A percentile compares a stretch with the other conserved stretches of the same genome.
Evolutionary conservation across 805 yeast species (phyloP).

Genomic region (Komagataella ulmi): DNA sequence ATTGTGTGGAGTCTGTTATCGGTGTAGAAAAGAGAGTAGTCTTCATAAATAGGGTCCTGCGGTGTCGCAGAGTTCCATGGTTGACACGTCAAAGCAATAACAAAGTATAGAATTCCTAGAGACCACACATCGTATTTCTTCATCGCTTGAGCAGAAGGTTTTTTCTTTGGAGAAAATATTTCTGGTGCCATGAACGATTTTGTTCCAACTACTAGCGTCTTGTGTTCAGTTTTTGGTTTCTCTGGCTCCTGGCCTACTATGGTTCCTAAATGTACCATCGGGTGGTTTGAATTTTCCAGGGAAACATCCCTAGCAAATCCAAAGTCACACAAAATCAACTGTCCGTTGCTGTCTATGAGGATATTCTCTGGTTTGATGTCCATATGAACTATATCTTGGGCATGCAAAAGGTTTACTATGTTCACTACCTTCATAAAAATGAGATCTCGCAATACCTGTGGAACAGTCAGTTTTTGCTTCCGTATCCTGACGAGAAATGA

Average conservation of each 20-base stretch:
- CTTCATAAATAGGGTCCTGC: constrained; percentile 9
- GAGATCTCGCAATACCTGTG: constrained; percentile 25
- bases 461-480: constrained; percentile 16
- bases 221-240: constrained; percentile 5
- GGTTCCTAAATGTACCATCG: constrained; percentile 2
- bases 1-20: not conserved
- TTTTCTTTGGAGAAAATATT: constrained; percentile 15
- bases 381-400: constrained; percentile 28
- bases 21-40: constrained; percentile 2
- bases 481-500: constrained; percentile 27
- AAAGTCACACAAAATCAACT: constrained; percentile 33
- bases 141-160: constrained; percentile 5
- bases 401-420: constrained; percentile 32
- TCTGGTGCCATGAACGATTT: constrained; percentile 44
- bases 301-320: constrained; percentile 31
- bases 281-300: constrained; percentile 6
- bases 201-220: constrained; percentile 29
- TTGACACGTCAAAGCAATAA: constrained; percentile 25
- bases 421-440: constrained; percentile 38
- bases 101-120: constrained; percentile 34
- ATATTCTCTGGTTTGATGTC: constrained; percentile 45
- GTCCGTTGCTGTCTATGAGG: constrained; percentile 29
- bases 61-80: constrained; percentile 34
- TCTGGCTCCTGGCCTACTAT: not conserved
- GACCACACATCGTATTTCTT: constrained; percentile 37